Percentiles rank a stretch among this genome's conserved stretches.
phyloP scores from a whole-genome alignment of 805 yeast genomes.

The Grigorovia jiainica region DNA sequence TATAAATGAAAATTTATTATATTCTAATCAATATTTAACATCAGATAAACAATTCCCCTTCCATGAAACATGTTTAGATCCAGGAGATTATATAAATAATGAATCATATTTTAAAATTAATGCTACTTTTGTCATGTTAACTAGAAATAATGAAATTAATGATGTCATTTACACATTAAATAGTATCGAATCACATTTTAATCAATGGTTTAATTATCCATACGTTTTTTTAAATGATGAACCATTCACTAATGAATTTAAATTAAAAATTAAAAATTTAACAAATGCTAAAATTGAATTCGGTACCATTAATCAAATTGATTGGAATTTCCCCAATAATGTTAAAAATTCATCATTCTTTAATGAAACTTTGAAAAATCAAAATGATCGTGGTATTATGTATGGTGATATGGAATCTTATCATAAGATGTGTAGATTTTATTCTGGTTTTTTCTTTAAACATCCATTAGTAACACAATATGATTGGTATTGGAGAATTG shows the following conservation, averaged over 20 bases:
- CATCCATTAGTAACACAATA: slow-evolving; percentile 63
- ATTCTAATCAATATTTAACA: slow-evolving; percentile 12
- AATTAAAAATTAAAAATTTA: slow-evolving; percentile 37
- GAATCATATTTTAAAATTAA: slow-evolving; percentile 42
- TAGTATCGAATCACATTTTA: slow-evolving; percentile 78
- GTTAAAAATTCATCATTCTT: slow-evolving; percentile 1
- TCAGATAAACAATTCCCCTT: slow-evolving; percentile 37
- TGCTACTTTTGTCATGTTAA: slow-evolving; percentile 77
- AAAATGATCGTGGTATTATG: slow-evolving; percentile 76
- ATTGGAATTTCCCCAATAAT: slow-evolving; percentile 60
- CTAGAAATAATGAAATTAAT: slow-evolving; percentile 68
- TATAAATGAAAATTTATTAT: background rate
- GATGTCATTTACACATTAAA: slow-evolving; percentile 67
- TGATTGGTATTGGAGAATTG: slow-evolving; percentile 96
- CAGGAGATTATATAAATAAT: slow-evolving; percentile 24
- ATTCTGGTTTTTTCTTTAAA: slow-evolving; percentile 71
- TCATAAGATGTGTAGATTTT: slow-evolving; percentile 91
- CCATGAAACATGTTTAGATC: slow-evolving; percentile 46
- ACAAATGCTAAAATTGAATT: slow-evolving; percentile 61
- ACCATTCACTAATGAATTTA: slow-evolving; percentile 62
- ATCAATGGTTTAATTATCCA: slow-evolving; percentile 89
- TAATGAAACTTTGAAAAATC: slow-evolving; percentile 17
- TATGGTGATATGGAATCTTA: slow-evolving; percentile 78
- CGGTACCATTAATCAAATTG: slow-evolving; percentile 47
- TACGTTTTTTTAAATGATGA: slow-evolving; percentile 85